Base-by-base conservation (phyloP, 2,329 filamentous ascomycete genomes). In the Colletotrichum phormii region DNA sequence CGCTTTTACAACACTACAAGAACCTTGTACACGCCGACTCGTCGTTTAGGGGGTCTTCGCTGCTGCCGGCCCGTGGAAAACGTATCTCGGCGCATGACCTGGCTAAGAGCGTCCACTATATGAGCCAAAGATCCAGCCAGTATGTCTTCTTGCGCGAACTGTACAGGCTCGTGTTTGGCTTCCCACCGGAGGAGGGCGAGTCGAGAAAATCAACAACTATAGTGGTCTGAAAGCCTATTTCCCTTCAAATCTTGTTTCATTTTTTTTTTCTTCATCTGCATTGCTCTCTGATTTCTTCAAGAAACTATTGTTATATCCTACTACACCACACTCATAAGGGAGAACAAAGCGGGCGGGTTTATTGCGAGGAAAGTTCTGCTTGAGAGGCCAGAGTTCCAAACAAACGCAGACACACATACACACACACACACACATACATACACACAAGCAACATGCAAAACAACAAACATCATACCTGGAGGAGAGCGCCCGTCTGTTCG, bases 91-190 rank as follows among this genome's bases (percentile, higher is more conserved):
- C 94, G 0, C 83, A 87, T n/a, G 95, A 98, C 76, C 90, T 97
- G 74, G 94, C 93, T 46, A 93, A 92, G 81, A 94, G 94, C 62
- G 93, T 98, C 7, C 86, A 89, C 64, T 92, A 92, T 86, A 94
- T 98, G 89, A 89, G 89, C 64, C 87, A 90, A 69, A 91, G 90
- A 49, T 88, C 88, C 33, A 88, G 90, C 69, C 91, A 95, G 77
- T 97, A 97, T 81, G 86, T 86, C 9, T 98, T 96, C 87, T 84
- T 98, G 75, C 88, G 91, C 62, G 95, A 98, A 77, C 86, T 98
- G 15, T 98, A 94, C 84, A 89, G 90, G 65, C 87, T 96, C 53
- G 95, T 98, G 3, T 97, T 97, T 81, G 93, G 94, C 4, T 96
- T 96, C 78, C 90, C 92, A 60, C 83, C 95, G 18, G 94, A 98